Conservation (phyloP, 1,139 yeast genomes). For the Saccharomyces hybrid region DNA sequence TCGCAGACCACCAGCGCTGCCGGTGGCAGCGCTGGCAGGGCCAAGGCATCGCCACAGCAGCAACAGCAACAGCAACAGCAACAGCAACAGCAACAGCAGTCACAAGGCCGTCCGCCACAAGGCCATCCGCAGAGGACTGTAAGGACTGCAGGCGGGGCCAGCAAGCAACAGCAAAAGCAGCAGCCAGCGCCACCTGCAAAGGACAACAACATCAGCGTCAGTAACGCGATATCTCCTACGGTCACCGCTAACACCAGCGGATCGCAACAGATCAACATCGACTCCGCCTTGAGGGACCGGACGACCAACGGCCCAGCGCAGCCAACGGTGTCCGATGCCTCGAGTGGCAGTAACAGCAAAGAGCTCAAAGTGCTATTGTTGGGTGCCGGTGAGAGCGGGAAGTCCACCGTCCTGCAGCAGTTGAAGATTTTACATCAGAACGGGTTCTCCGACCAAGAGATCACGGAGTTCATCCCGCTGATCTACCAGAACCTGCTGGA, state of each 20-base stretch:
- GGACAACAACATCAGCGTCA: slow-evolving; percentile 2
- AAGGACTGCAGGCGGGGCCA: too few species aligned
- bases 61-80: neutral
- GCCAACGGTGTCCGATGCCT: neutral
- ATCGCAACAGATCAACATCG: slow-evolving; percentile 6
- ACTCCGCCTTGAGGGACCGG: neutral
- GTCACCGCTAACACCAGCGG: slow-evolving; percentile 2
- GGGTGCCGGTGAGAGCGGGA: slow-evolving; percentile 81
- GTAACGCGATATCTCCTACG: slow-evolving; percentile 3
- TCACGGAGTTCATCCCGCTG: slow-evolving; percentile 58
- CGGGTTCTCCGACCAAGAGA: slow-evolving; percentile 59
- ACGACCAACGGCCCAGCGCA: neutral
- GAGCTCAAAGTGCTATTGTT: slow-evolving; percentile 57
- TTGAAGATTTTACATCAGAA: slow-evolving; percentile 65
- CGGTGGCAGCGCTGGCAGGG: neutral
- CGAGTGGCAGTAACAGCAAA: slow-evolving; percentile 17
- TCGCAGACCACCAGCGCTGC: neutral
- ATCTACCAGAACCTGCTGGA: slow-evolving; percentile 64
- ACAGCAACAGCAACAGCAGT: slow-evolving; percentile 8
- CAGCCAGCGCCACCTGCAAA: slow-evolving; percentile 8
- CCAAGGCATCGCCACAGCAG: neutral
- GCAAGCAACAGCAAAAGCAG: neutral
- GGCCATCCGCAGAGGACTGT: too few species aligned
- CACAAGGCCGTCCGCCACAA: too few species aligned
- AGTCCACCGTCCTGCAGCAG: slow-evolving; percentile 69